Conservation (phyloP, 2,329 filamentous ascomycete genomes). For the Microsporum canis region DNA sequence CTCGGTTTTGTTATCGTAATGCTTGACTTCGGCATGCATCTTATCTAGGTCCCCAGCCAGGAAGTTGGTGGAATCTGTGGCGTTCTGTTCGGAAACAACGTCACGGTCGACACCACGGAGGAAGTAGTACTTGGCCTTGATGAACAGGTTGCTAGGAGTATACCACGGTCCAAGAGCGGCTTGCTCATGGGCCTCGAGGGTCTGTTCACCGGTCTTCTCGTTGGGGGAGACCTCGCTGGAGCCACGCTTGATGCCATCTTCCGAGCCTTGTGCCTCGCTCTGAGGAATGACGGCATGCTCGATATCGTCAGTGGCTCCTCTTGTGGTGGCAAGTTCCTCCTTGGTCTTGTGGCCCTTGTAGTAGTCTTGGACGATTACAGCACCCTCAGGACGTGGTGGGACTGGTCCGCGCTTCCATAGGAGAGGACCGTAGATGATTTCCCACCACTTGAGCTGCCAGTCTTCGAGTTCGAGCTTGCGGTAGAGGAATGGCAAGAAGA, state of each 20-base stretch:
- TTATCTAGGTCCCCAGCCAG: constrained; percentile 29
- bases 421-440: constrained; percentile 31
- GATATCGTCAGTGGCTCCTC: not conserved
- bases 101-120: constrained; percentile 36
- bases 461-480: constrained; percentile 26
- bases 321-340: not conserved
- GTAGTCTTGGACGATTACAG: constrained; percentile 31
- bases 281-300: not conserved
- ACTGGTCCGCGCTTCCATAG: constrained; percentile 30
- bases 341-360: constrained; percentile 23
- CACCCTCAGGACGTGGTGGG: constrained; percentile 28
- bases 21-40: constrained; percentile 33
- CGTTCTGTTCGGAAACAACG: constrained; percentile 21
- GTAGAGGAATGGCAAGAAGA: constrained; percentile 30
- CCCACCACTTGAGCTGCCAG: constrained; percentile 23
- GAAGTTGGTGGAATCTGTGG: constrained; percentile 15
- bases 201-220: constrained; percentile 17
- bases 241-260: constrained; percentile 13
- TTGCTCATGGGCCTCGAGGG: constrained; percentile 23
- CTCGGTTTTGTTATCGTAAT: constrained; percentile 38
- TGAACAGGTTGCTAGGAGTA: constrained; percentile 25
- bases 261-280: constrained; percentile 20
- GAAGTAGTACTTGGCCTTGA: constrained; percentile 35
- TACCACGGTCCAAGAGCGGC: constrained; percentile 15
- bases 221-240: constrained; percentile 13